phyloP scores from a whole-genome alignment of 2,329 filamentous ascomycete genomes.

The Ophiostoma piceae region DNA sequence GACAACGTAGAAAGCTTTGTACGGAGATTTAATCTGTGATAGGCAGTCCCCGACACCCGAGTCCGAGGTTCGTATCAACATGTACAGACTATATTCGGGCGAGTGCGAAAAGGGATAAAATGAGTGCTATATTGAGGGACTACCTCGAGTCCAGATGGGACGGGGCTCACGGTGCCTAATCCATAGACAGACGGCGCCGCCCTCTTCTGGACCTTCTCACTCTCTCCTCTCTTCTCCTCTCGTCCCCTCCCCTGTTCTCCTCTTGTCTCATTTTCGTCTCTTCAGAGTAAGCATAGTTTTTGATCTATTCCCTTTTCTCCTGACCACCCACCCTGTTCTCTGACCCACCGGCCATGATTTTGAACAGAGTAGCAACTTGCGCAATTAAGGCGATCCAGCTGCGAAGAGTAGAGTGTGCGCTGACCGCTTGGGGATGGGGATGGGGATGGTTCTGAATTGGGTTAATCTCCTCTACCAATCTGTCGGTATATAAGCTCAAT shows the following conservation, averaged over 20 bases:
- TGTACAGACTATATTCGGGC: neutral
- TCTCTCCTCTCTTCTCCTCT: no score
- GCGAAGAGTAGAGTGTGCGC: neutral
- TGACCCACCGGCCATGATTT: neutral
- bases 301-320: neutral
- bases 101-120: neutral
- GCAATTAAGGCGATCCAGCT: neutral
- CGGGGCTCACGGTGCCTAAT: neutral
- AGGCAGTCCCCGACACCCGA: neutral
- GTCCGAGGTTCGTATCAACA: neutral
- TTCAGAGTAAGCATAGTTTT: neutral
- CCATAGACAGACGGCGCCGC: neutral
- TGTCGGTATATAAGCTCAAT: conserved; percentile 2
- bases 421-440: neutral
- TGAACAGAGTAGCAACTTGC: neutral
- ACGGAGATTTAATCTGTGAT: neutral
- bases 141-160: neutral
- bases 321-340: neutral
- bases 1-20: neutral
- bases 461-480: conserved; percentile 6
- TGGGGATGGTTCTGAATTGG: neutral
- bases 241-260: neutral
- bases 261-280: neutral
- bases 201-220: neutral
- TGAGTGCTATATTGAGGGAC: neutral